phyloP scores from a whole-genome alignment of 2,329 filamentous ascomycete species.

The Talaromyces sp. region DNA sequence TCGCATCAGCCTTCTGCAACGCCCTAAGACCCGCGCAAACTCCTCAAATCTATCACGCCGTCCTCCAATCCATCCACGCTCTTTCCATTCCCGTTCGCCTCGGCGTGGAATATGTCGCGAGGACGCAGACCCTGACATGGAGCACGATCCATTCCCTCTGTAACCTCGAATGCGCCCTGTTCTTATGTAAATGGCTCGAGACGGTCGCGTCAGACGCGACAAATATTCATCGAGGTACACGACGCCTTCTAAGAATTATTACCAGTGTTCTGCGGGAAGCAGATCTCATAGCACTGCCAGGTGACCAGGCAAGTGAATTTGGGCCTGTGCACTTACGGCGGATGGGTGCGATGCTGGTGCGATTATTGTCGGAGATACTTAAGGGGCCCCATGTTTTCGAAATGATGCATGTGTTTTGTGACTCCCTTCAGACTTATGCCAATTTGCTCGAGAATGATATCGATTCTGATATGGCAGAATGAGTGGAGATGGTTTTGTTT shows the following conservation, averaged over 20 bases:
- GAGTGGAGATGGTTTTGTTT: neutral
- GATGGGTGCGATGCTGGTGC: slow-evolving; percentile 9
- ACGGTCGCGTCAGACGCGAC: slow-evolving; percentile 1
- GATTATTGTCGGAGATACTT: slow-evolving; percentile 6
- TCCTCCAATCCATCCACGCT: slow-evolving; percentile 19
- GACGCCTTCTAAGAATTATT: slow-evolving; percentile 5
- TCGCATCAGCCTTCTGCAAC: slow-evolving; percentile 7
- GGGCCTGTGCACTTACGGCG: slow-evolving; percentile 6
- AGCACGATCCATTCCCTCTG: slow-evolving; percentile 31
- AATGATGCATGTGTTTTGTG: slow-evolving; percentile 8
- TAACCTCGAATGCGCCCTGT: slow-evolving; percentile 32
- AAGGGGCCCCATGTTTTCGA: slow-evolving; percentile 6
- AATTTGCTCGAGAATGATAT: slow-evolving; percentile 9
- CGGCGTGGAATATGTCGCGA: slow-evolving; percentile 31
- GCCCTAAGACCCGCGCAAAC: slow-evolving; percentile 5
- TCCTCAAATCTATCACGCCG: slow-evolving; percentile 13
- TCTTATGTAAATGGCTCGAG: slow-evolving; percentile 40
- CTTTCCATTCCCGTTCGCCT: slow-evolving; percentile 21
- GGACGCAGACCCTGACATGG: slow-evolving; percentile 34
- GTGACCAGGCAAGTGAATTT: neutral
- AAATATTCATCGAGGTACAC: slow-evolving; percentile 6
- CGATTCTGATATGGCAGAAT: slow-evolving; percentile 5
- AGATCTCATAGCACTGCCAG: slow-evolving; percentile 3
- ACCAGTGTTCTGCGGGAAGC: slow-evolving; percentile 6
- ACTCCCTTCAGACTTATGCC: slow-evolving; percentile 7